A percentile compares a stretch with the other conserved stretches of the same genome.
Conservation (phyloP, 2,329 filamentous ascomycete genomes). For the Arthrobotrys entomopaga region DNA sequence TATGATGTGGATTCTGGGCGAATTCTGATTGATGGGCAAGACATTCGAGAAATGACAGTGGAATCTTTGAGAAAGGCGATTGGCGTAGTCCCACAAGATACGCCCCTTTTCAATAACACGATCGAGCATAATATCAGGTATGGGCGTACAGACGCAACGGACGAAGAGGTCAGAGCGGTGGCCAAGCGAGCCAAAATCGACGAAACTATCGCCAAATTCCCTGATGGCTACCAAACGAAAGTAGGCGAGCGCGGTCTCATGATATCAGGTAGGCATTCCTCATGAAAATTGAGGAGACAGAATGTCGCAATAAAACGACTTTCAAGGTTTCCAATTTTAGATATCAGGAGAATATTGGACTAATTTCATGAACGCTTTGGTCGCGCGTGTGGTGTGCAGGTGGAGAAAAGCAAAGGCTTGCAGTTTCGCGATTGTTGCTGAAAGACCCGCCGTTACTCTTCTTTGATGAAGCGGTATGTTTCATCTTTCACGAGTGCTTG, state of each 20-base stretch:
- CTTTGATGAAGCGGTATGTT: constrained; percentile 83
- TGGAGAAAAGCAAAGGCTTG: constrained; percentile 91
- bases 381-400: constrained; percentile 60
- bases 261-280: constrained; percentile 73
- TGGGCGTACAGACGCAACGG: constrained; percentile 79
- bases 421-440: constrained; percentile 81
- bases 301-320: constrained; percentile 9
- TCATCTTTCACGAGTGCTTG: constrained; percentile 6
- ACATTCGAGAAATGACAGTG: constrained; percentile 82
- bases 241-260: constrained; percentile 95
- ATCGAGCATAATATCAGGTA: constrained; percentile 97
- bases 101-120: constrained; percentile 94
- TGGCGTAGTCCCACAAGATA: constrained; percentile 96
- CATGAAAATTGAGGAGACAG: constrained; percentile 8
- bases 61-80: constrained; percentile 86
- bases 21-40: constrained; percentile 91
- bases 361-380: constrained; percentile 44
- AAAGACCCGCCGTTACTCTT: constrained; percentile 91
- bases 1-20: constrained; percentile 88
- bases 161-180: constrained; percentile 78
- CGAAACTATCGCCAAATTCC: constrained; percentile 80
- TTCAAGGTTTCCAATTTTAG: constrained; percentile 32
- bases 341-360: constrained; percentile 12
- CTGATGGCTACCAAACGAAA: constrained; percentile 87
- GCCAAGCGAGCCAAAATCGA: constrained; percentile 86